Conservation (phyloP, 768 basidiomycete species). For the Suillus variegatus region DNA sequence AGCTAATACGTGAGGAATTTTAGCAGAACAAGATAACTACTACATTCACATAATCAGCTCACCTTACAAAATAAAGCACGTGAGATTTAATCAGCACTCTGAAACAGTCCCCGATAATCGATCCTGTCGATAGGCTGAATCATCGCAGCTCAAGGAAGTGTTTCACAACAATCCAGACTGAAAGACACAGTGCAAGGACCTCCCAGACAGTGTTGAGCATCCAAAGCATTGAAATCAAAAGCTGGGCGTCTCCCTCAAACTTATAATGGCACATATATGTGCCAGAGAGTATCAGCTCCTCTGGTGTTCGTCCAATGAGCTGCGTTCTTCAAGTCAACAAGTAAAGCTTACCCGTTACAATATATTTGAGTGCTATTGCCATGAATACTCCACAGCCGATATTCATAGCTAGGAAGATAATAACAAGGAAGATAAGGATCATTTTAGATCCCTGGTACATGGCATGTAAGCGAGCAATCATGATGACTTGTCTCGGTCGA, state of each 20-base stretch:
- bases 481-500: neutral
- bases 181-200: neutral
- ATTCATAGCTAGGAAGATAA: neutral
- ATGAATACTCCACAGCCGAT: neutral
- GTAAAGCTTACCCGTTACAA: neutral
- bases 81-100: neutral
- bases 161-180: neutral
- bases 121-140: neutral
- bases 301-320: neutral
- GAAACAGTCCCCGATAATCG: neutral
- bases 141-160: neutral
- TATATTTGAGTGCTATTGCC: neutral
- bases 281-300: neutral
- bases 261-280: neutral
- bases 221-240: neutral
- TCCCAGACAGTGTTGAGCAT: neutral
- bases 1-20: neutral
- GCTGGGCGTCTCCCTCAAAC: neutral
- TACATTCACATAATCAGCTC: neutral
- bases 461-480: neutral
- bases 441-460: neutral
- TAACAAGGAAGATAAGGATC: neutral
- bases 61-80: neutral
- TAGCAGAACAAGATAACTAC: neutral
- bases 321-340: neutral